These are phyloP conservation scores for Dalbergia oliveri DNA, from an alignment of 306 rosid species.

Conservation along the genomic window DNA sequence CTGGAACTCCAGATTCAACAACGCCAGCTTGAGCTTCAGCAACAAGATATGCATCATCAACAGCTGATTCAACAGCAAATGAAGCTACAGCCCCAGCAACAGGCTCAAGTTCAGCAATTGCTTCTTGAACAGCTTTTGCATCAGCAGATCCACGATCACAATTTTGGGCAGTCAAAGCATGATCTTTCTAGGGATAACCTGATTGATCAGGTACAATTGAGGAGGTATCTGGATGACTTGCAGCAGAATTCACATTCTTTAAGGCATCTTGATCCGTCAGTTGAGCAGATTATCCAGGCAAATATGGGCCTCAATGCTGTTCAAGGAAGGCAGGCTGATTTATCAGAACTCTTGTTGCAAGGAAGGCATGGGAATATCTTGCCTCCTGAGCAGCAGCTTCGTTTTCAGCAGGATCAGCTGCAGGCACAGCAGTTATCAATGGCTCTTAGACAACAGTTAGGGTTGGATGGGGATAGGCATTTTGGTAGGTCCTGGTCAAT, in stretches of 20 bases:
- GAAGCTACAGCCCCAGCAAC: slow-evolving; percentile 70
- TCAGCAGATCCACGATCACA: slow-evolving; percentile 63
- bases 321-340: slow-evolving; percentile 67
- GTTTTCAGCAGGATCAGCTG: slow-evolving; percentile 64
- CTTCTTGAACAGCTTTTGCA: slow-evolving; percentile 70
- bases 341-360: slow-evolving; percentile 62
- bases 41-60: slow-evolving; percentile 68
- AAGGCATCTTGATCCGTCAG: slow-evolving; percentile 62
- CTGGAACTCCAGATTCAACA: slow-evolving; percentile 58
- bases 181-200: slow-evolving; percentile 62
- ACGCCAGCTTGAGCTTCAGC: slow-evolving; percentile 68
- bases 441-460: slow-evolving; percentile 67
- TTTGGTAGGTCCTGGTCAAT: slow-evolving; percentile 57
- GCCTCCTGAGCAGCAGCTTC: slow-evolving; percentile 64
- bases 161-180: slow-evolving; percentile 60
- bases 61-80: slow-evolving; percentile 64
- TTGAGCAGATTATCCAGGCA: slow-evolving; percentile 70
- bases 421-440: slow-evolving; percentile 67
- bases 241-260: slow-evolving; percentile 61
- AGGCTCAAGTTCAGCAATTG: slow-evolving; percentile 65
- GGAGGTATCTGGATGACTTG: slow-evolving; percentile 60
- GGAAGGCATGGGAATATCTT: slow-evolving; percentile 63
- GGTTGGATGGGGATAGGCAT: slow-evolving; percentile 72
- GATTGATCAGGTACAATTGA: slow-evolving; percentile 61
- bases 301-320: slow-evolving; percentile 60